phyloP scores from a whole-genome alignment of 257 asterid genomes.

The Gentiana dahurica region DNA sequence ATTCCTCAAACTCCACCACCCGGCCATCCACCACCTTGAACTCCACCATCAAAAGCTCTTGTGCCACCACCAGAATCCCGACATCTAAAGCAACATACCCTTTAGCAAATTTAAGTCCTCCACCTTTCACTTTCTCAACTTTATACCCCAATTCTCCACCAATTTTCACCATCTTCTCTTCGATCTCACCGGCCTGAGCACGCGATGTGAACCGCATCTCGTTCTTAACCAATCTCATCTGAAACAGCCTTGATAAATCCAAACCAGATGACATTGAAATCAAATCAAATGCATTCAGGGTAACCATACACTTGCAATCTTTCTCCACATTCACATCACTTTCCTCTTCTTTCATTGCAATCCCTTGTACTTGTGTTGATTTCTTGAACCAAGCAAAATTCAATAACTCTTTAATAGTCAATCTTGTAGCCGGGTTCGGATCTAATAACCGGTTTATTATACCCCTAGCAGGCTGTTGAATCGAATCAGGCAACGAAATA shows the following conservation, averaged over 20 bases:
- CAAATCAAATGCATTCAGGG: constrained; percentile 67
- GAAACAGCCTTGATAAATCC: constrained; percentile 58
- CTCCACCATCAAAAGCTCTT: constrained; percentile 58
- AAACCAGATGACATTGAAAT: constrained; percentile 75
- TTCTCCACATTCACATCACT: constrained; percentile 19
- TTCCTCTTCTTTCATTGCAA: not conserved
- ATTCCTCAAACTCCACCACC: constrained; percentile 35
- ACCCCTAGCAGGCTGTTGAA: constrained; percentile 45
- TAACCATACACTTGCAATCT: constrained; percentile 16
- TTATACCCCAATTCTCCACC: constrained; percentile 51
- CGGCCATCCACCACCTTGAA: constrained; percentile 44
- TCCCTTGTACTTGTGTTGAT: constrained; percentile 7
- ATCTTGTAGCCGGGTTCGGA: constrained; percentile 58
- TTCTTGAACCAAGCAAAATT: constrained; percentile 59
- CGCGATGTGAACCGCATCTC: constrained; percentile 57
- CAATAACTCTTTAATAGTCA: constrained; percentile 48
- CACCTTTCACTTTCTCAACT: constrained; percentile 37
- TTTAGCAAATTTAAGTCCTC: constrained; percentile 48
- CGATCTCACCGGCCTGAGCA: constrained; percentile 33
- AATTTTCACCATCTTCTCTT: constrained; percentile 38
- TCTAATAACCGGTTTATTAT: constrained; percentile 52
- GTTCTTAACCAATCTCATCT: constrained; percentile 32
- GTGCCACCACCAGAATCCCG: constrained; percentile 44
- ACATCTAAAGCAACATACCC: constrained; percentile 39
- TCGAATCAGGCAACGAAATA: constrained; percentile 47